Base-by-base conservation (phyloP, 306 rosid genomes). In the Vigna radiata region DNA sequence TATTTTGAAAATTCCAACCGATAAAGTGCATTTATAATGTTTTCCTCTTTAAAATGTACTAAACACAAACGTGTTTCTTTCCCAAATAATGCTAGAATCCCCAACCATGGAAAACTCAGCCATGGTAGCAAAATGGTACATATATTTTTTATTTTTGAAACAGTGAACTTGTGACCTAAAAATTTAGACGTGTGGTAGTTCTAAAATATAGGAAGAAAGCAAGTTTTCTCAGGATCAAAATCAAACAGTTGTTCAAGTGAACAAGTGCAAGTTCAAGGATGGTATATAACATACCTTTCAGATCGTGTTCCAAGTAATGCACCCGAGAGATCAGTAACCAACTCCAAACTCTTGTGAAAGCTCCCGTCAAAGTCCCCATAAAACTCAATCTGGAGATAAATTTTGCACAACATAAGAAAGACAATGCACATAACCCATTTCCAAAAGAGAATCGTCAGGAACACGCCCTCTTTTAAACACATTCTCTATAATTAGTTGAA, bases 311-410 rank as follows among this genome's bases (percentile, higher is more conserved):
- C 98, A 36, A 95, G 97, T 86, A 95, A 85, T 65, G 97, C 97
- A 82, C 78, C 89, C 7, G 97, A 88, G 70, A 95, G 96, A 87
- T 95, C 97, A 44, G 86, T 88, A 79, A 83, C 89, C 75, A 95
- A 86, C 48, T 91, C 96, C 87, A 95, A 85, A 82, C 87, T 91
- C 82, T 90, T 92, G 93, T 90, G 96, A 79, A 95, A 95, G 83
- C 92, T 89, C 59, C 97, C 98, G 43, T 95, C 97, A 23, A 89
- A 89, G 87, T 95, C 98, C 68, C 98, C 98, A 76, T 88, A 95
- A 80, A 95, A 95, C 72, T 92, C 97, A 77, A 95, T 90, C 98
- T 95, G 76, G 55, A 60, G 56, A 17, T 16, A 83, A 47, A 69
- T 47, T 37, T 55, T 29, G 67, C 3, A 29, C 4, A 16, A 14